Evolutionary conservation across 2,329 filamentous ascomycete species (phyloP).

Genomic region (Xylariaceae sp.): DNA sequence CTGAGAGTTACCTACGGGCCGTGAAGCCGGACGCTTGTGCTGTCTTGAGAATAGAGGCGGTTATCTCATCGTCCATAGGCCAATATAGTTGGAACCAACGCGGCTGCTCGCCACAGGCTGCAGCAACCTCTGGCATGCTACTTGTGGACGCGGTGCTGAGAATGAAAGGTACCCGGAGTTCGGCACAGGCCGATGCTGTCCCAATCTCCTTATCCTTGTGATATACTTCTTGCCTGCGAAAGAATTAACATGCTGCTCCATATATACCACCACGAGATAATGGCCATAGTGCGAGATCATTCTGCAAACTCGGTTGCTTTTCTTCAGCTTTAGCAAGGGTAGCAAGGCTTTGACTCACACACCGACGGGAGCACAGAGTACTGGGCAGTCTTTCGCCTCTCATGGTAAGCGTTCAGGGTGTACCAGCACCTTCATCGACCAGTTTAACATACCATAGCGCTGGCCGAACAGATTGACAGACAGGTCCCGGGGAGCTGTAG

Average conservation of each 20-base stretch:
- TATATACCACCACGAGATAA: too few relatives aligned
- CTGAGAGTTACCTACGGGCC: conserved; percentile 32
- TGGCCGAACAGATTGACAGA: conserved; percentile 45
- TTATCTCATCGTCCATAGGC: conserved; percentile 65
- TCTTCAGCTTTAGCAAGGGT: too few relatives aligned
- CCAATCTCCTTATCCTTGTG: conserved; percentile 65
- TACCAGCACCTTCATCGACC: not conserved
- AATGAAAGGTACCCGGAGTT: conserved; percentile 62
- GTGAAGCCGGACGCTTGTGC: conserved; percentile 62
- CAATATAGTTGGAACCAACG: conserved; percentile 77
- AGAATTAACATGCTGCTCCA: too few relatives aligned
- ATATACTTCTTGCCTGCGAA: conserved; percentile 54
- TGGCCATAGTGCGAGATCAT: too few relatives aligned
- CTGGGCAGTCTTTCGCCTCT: conserved; percentile 39
- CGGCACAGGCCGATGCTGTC: conserved; percentile 59
- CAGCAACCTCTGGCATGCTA: conserved; percentile 65
- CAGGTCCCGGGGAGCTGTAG: conserved; percentile 42
- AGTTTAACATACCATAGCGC: conserved; percentile 37
- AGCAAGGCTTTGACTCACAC: conserved; percentile 35
- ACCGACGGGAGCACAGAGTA: conserved; percentile 67
- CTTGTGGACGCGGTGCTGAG: conserved; percentile 63
- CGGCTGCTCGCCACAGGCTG: conserved; percentile 53
- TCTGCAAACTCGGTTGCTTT: too few relatives aligned
- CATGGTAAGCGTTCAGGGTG: not conserved
- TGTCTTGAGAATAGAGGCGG: conserved; percentile 58